These are phyloP conservation scores for Amaranthus palmeri DNA, from an alignment of 148 eudicot species.

Conservation along the genomic window DNA sequence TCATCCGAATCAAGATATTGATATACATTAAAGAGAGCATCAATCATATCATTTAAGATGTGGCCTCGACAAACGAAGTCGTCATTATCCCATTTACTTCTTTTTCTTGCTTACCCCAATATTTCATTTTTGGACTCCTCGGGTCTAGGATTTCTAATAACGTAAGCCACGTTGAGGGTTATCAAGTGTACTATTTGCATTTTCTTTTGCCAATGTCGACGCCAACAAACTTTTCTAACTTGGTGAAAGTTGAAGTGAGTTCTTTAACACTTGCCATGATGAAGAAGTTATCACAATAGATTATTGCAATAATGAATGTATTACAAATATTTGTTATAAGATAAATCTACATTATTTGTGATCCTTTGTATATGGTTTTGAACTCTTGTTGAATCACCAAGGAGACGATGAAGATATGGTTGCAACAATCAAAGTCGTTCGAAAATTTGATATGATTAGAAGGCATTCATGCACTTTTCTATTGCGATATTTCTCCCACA, in stretches of 20 bases:
- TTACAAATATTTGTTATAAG: too few relatives aligned
- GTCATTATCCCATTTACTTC: constrained; percentile 14
- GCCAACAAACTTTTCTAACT: too few relatives aligned
- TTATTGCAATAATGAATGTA: too few relatives aligned
- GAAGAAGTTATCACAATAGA: neutral
- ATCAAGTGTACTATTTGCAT: neutral
- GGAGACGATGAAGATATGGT: too few relatives aligned
- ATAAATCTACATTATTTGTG: too few relatives aligned
- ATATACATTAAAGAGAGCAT: constrained; percentile 9
- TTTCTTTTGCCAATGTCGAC: neutral
- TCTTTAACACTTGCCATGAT: neutral
- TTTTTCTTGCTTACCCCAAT: neutral
- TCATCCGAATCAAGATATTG: neutral
- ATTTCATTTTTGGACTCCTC: neutral
- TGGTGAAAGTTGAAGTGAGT: too few relatives aligned
- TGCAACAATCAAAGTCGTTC: too few relatives aligned
- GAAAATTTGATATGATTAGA: too few relatives aligned
- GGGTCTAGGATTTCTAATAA: constrained; percentile 6
- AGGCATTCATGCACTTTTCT: too few relatives aligned
- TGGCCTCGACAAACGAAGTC: constrained; percentile 5
- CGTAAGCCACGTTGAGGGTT: constrained; percentile 10
- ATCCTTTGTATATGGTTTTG: too few relatives aligned
- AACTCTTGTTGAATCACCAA: too few relatives aligned
- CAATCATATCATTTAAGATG: constrained; percentile 20
- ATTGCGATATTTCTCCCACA: too few relatives aligned